A percentile compares a stretch with the other conserved stretches of the same genome.
Conservation (phyloP, 208 protist species). For the Angomonas desouzai region DNA sequence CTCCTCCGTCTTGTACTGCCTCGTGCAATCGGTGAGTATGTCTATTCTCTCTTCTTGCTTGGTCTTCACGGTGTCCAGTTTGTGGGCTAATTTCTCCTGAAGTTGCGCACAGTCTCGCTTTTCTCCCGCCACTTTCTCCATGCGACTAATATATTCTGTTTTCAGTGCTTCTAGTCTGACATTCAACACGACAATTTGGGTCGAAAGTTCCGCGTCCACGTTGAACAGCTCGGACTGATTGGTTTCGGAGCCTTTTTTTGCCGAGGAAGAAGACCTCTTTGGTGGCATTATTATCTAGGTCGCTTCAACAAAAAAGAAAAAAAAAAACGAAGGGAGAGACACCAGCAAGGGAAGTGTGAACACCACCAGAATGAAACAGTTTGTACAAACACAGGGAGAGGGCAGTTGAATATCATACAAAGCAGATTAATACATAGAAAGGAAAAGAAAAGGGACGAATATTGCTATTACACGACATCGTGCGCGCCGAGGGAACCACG, state of each 20-base stretch:
- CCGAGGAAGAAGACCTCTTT: slow-evolving; percentile 11
- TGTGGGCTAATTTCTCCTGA: slow-evolving; percentile 18
- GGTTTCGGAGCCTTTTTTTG: background rate
- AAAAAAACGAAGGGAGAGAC: slow-evolving; percentile 6
- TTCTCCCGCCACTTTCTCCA: slow-evolving; percentile 41
- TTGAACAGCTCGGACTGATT: background rate
- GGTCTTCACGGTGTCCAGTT: slow-evolving; percentile 27
- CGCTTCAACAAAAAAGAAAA: slow-evolving; percentile 2
- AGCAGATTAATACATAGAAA: background rate
- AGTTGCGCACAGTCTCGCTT: slow-evolving; percentile 31
- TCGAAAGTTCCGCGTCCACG: slow-evolving; percentile 26
- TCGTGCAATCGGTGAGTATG: slow-evolving; percentile 79
- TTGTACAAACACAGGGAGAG: no score
- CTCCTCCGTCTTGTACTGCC: slow-evolving; percentile 82
- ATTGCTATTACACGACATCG: background rate
- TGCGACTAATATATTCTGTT: slow-evolving; percentile 38
- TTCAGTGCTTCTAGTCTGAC: slow-evolving; percentile 66
- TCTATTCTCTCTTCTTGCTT: slow-evolving; percentile 61
- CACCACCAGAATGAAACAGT: background rate
- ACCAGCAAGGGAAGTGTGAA: background rate
- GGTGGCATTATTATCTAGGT: slow-evolving; percentile 9
- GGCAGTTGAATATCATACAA: no score
- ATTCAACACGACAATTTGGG: slow-evolving; percentile 45
- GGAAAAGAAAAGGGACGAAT: slow-evolving; percentile 8
- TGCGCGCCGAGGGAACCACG: background rate